Conservation (phyloP, 2,329 filamentous ascomycete genomes). For the Furcasterigmium furcatum region DNA sequence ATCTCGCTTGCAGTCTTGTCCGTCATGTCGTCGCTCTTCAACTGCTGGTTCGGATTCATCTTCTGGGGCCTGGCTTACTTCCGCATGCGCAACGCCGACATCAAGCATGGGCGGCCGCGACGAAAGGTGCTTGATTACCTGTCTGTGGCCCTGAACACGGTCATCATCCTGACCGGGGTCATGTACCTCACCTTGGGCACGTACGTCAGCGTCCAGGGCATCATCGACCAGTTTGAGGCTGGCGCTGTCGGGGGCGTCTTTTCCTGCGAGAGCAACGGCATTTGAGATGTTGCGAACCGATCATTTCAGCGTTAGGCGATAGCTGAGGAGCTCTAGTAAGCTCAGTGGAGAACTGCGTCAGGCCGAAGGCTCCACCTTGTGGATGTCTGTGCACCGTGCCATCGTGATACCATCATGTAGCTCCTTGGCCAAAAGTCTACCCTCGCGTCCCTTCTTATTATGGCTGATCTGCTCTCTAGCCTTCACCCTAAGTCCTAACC, state of each 20-base stretch:
- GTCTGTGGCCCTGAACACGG: conserved; percentile 62
- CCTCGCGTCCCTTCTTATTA: too few relatives aligned
- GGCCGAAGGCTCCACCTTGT: too few relatives aligned
- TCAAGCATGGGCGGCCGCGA: conserved; percentile 48
- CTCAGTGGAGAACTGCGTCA: too few relatives aligned
- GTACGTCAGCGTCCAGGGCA: conserved; percentile 72
- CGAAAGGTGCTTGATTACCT: conserved; percentile 47
- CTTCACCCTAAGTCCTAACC: too few relatives aligned
- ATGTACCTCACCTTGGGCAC: conserved; percentile 81
- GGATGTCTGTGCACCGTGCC: too few relatives aligned
- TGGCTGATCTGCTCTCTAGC: too few relatives aligned
- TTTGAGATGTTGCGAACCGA: too few relatives aligned
- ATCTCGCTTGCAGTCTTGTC: conserved; percentile 50
- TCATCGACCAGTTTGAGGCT: conserved; percentile 67
- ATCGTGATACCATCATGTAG: too few relatives aligned
- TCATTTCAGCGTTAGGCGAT: too few relatives aligned
- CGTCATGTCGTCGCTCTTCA: conserved; percentile 81
- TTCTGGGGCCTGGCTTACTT: conserved; percentile 87
- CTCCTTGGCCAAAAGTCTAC: too few relatives aligned
- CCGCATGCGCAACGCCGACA: conserved; percentile 67
- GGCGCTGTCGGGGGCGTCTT: conserved; percentile 70
- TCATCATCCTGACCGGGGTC: conserved; percentile 74
- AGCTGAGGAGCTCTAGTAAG: too few relatives aligned
- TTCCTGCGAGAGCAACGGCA: conserved; percentile 68
- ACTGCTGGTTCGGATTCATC: conserved; percentile 93